Conservation (phyloP, 108 stramenopile genomes). For the Fragilariopsis cylindrus region DNA sequence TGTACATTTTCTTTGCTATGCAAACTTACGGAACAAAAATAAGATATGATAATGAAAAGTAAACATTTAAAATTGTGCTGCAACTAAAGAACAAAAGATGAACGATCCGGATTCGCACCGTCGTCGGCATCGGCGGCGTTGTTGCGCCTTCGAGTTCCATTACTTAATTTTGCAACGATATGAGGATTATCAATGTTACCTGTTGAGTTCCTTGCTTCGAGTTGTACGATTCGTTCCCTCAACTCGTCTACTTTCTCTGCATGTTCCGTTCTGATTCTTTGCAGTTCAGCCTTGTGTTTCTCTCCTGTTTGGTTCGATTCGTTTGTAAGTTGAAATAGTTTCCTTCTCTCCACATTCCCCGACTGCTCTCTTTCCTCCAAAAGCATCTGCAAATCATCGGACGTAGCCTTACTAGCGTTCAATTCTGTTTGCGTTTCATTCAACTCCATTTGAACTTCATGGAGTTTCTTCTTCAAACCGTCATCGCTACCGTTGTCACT, state of each 20-base stretch:
- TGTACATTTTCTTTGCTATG: no score
- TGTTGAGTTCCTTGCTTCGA: not conserved
- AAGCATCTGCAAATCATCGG: constrained; percentile 9
- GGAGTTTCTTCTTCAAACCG: not conserved
- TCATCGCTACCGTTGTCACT: not conserved
- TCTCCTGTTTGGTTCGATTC: constrained; percentile 3
- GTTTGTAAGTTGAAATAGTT: not conserved
- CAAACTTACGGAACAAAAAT: not conserved
- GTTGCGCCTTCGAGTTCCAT: no score
- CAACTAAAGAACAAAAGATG: not conserved
- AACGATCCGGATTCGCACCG: not conserved
- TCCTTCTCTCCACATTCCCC: not conserved
- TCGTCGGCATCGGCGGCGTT: no score
- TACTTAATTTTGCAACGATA: no score
- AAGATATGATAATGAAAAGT: not conserved
- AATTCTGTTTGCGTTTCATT: constrained; percentile 4
- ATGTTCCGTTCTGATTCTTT: not conserved
- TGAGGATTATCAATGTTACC: not conserved
- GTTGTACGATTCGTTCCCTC: constrained; percentile 1
- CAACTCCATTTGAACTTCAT: not conserved
- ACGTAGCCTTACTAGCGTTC: constrained; percentile 2
- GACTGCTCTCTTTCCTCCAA: constrained; percentile 8
- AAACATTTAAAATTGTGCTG: not conserved
- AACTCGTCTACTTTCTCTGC: not conserved
- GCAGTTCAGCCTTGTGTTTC: not conserved